Base-by-base conservation (phyloP, 768 basidiomycete genomes). In the Boletus reticuloceps region DNA sequence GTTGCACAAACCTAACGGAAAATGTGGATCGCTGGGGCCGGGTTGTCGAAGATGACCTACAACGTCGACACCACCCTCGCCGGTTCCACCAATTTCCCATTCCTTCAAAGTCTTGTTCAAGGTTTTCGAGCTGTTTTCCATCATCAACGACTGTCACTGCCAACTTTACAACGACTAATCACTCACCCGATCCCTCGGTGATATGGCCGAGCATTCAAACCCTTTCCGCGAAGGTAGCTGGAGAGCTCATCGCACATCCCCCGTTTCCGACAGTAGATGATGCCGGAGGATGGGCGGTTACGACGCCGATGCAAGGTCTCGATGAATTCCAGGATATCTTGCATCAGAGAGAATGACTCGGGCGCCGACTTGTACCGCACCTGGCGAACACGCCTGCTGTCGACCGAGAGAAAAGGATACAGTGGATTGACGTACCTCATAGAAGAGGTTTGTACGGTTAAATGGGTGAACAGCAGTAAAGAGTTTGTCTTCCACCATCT, bases 371-470 rank as follows among this genome's bases (percentile, higher is more conserved):
- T 69, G 61, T 90, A 90, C 34, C 82, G 81, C 55, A 90, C 78
- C 88, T 89, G 58, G 17, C 44, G 6, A 22, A 34, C 20, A 29
- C 11, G 16, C 37, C 17, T 22, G 19, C 7, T 10, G 1, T 48
- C 27, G n/a, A 31, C 6, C 34, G 8, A 46, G 13, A 40, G 22
- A 27, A 38, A 17, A 8, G 54, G 5, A 45, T 25, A 8, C 3
- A 20, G 17, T 13, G 41, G 29, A 47, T 20, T 2, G 20, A 53
- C 66, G 9, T 17, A 86, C 91, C 74, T 94, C 91, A 57, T 94
- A 94, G 66, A 80, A 94, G 3, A 94, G 75, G 67, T 93, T 93
- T 5, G 73, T 64, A 5, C 91, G 79, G 62, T 94, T 94, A 71
- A 92, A 93, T 0, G 89, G 90, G 64, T 91, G 90, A 0, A 87